Base-by-base conservation (phyloP, 768 basidiomycete genomes). In the Russula olivacea region DNA sequence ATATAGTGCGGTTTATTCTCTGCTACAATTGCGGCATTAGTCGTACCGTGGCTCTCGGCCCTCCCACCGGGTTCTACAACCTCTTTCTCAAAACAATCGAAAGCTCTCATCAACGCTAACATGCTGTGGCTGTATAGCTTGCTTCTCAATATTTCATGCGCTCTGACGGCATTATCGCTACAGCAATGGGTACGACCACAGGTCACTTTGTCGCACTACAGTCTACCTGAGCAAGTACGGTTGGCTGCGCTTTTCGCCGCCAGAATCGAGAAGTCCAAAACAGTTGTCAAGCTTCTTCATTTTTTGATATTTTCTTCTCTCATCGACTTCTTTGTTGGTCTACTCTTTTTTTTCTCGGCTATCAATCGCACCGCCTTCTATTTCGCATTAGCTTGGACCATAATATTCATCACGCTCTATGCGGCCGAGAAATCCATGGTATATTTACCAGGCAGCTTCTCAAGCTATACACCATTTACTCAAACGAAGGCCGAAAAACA, bases 1-100 rank as follows among this genome's bases (percentile, higher is more conserved):
- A 0, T 9, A 32, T 53, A 60, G 59, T 41, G 49, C 32, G 59
- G 59, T 43, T 32, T 60, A 4, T 60, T 60, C 59, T 60, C 59
- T 1, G 49, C 59, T 2, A n/a, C 59, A 8, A 23, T 60, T 15
- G 59, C 59, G 1, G 50, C 59, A 14, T 32, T 52, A 3, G 15
- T 23, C 14, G 40, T 51, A 11, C 10, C n/a, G 3, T 41, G 28
- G 14, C 25, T 60, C 32, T 28, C 28, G 28, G 9, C 8, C 32
- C 8, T 32, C 9, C 1, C 32, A 32, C 32, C 8, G 4, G 28
- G 28, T n/a, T 30, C 32, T 6, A 32, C 8, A 10, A 9, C 32
- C 32, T 32, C 8, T 32, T n/a, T n/a, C n/a, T n/a, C n/a, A n/a
- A n/a, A n/a, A n/a, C n/a, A n/a, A n/a, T n/a, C n/a, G n/a, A n/a